Evolutionary conservation across 192 early-diverging fungal species (phyloP), one percentile per base, ranked within the genome.

Genomic region (Chytriomyces sp.): DNA sequence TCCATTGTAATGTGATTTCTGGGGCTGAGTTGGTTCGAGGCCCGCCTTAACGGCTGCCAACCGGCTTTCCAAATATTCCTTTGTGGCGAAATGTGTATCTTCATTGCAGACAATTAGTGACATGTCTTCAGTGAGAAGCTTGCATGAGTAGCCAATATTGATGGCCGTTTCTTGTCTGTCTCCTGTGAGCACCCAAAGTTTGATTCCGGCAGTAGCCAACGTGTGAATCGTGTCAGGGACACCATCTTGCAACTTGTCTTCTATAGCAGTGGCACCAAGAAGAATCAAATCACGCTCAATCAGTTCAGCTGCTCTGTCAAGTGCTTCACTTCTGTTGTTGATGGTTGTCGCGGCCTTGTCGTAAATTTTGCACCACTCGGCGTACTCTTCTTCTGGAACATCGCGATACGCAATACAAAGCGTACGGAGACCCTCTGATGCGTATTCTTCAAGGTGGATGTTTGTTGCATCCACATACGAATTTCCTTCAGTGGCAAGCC

Each of bases 91-190:
- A 81, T 97, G 94, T 67, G 88, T 96, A 28, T 91, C 85, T 78
- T 96, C 93, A 80, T 96, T 98, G 79, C 94, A 94, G 61, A 98
- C 88, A 66, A 99, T 93, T 24, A 99, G 81, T 49, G 91, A 91
- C 95, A 97, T 97, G 67, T 97, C 96, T 76, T 98, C 96, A 61
- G 95, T 93, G 66, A 99, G 90, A 35, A 99, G 86, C 82, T 98
- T 97, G 86, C 95, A 97, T 49, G 92, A 93, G 77, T 96, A 97
- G 10, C 96, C 97, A 84, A 99, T 98, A 81, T 99, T 98, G 85
- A 99, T 97, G 23, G 97, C 97, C 69, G 97, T 99, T 81, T 99
- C 97, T 82, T 98, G 96, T 53, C 95, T 81, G 83, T 99, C 97
- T 59, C 97, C 97, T 11, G 97, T 99, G 78, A 99, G 82, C 7